Evolutionary conservation across 2,329 filamentous ascomycete genomes (phyloP), one percentile per base, ranked within the genome.

Genomic region (Cytospora piceae): DNA sequence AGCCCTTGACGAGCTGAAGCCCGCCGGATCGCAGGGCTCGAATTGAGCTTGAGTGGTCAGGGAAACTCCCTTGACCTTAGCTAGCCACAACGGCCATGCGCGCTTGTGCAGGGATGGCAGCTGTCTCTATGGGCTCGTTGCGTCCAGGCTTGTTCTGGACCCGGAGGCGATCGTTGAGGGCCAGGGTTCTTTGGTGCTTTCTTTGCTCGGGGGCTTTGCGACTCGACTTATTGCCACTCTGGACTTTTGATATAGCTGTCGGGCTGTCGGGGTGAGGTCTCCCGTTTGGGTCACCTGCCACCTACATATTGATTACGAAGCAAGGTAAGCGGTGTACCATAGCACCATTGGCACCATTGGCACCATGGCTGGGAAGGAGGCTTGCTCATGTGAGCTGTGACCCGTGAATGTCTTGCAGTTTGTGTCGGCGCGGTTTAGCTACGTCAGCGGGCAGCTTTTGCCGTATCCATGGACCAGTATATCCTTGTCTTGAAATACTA

Each of bases 1-100:
- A 63, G 61, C 63, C 63, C 53, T 34, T 65, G 63, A 42, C 63
- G 58, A 65, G 63, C 63, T 58, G 63, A 61, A 52, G 63, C 46
- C 20, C 42, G 42, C 42, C n/a, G 11, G 32, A 12, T 12, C 11
- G 32, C 32, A 15, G 3, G 34, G 12, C 12, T 37, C 12, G 34
- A 34, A 11, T 34, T 11, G 39, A 39, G 39, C 53, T 24, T 63
- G 37, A 29, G 29, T 63, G 61, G 53, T 37, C 27, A 20, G n/a
- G 46, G n/a, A 46, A 24, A 20, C 46, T 24, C 46, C 46, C 46
- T 14, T 27, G n/a, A 20, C 4, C 56, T 9, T 42, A 29, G 27
- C 27, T 29, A 29, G 27, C 27, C 27, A 58, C 49, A 42, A 49
- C 51, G 20, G 58, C 46, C 15, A 20, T 29, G 34, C 9, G 53